Conservation (phyloP, 208 protist species). For the Zelonia costaricensis region DNA sequence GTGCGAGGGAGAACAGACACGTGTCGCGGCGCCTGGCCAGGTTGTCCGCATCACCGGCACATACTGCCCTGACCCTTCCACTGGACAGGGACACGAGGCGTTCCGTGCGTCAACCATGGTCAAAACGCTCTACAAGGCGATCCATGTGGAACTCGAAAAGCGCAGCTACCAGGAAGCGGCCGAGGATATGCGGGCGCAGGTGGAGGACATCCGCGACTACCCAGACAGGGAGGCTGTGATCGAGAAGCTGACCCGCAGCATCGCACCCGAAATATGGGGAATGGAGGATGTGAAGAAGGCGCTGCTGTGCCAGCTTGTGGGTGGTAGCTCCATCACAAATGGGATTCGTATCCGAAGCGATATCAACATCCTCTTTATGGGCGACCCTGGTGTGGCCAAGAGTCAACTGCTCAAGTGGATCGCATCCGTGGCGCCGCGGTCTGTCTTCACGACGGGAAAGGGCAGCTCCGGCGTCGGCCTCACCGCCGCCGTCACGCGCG, state of each 20-base stretch:
- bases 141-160: conserved; percentile 82
- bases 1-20: conserved; percentile 84
- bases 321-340: conserved; percentile 97
- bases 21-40: conserved; percentile 77
- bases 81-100: conserved; percentile 78
- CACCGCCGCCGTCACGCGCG: conserved; percentile 97
- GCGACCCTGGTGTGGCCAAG: conserved; percentile 99
- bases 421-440: conserved; percentile 96
- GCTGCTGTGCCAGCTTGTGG: conserved; percentile 97
- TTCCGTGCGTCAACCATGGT: conserved; percentile 88
- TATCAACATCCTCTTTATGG: conserved; percentile 99
- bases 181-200: conserved; percentile 61
- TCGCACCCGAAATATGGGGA: conserved; percentile 98
- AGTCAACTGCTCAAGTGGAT: conserved; percentile 99
- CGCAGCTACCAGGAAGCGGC: conserved; percentile 85
- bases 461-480: conserved; percentile 98
- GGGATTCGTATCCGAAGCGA: conserved; percentile 95
- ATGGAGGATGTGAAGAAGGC: conserved; percentile 99
- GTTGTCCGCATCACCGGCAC: conserved; percentile 79
- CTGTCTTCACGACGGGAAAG: conserved; percentile 99
- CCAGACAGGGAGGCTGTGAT: conserved; percentile 90
- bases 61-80: conserved; percentile 86
- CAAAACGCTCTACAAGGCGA: conserved; percentile 77
- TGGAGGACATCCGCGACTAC: conserved; percentile 75
- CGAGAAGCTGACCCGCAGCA: conserved; percentile 94